Base-by-base conservation (phyloP, 768 basidiomycete genomes). In the Trametes meyenii region DNA sequence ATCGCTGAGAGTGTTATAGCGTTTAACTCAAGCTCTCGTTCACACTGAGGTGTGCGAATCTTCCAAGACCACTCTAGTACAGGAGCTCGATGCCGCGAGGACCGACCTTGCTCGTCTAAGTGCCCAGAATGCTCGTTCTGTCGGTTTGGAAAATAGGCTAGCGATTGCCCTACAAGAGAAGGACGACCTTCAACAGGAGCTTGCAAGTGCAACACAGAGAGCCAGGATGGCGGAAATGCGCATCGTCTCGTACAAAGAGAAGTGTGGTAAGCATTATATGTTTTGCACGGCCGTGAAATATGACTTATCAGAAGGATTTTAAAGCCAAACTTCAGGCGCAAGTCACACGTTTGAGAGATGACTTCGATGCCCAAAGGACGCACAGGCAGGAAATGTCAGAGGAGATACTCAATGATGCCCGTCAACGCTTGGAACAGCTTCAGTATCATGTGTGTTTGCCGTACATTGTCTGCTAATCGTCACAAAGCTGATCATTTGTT, bases 161-260 rank as follows among this genome's bases (percentile, higher is more conserved):
- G 81, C 82, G 13, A 73, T 79, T 13, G 83, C 84, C n/a, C 76
- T 86, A 54, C 87, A 87, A 69, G 90, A 94, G 72, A 83, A 84
- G 66, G 92, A 94, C 42, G 94, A 96, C 71, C 81, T 90, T 74
- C 87, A 84, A 62, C 92, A 94, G 73, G 94, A 96, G 70, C 79
- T 88, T 24, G 88, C 92, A 57, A 80, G 80, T 53, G 90, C 92
- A 65, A 75, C 81, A 11, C 85, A 88, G 60, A 78, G 87, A 44
- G 87, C 89, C 2, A 79, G 83, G 43, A 69, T 85, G 36, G 88
- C 91, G 10, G 94, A 95, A 66, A 77, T 80, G 7, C 83, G 87
- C 36, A 78, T 87, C 60, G 77, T 79, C 26, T 81, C 85, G 11
- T 76, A 91, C 62, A 85, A 84, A 61, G 86, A 90, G 56, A 87